Base-by-base conservation (phyloP, 371 early-diverging fungal species). In the Mortierella sp. region DNA sequence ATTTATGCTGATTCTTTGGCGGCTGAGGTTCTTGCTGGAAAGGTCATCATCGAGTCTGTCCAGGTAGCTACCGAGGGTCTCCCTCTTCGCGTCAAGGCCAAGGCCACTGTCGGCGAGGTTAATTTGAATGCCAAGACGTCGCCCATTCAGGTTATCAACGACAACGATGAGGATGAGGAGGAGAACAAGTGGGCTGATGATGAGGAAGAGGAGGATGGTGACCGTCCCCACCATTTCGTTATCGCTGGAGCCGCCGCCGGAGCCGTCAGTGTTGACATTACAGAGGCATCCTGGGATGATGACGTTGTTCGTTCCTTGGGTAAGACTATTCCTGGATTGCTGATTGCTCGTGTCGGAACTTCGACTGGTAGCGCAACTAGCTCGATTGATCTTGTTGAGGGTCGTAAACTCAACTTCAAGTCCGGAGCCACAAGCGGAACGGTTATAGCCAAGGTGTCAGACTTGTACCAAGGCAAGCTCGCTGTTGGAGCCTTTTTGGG, bases 381-480 rank as follows among this genome's bases (percentile, higher is more conserved):
- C 43, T 43, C 61, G 0, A 45, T 74, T 22, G 75, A 74, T 20
- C 51, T 74, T 22, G 60, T 52, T 11, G 37, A 74, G 12, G 65
- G 40, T 16, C 75, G 57, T 12, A 10, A 37, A 49, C 62, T 77
- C 14, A 26, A 14, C 40, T 45, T 72, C 47, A 60, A 26, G 37
- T 24, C 68, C 11, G 35, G 22, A 6, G 54, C 61, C 54, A n/a
- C 51, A 20, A 64, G 26, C 1, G 77, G 77, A 45, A 30, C 22
- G 6, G 47, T 68, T 40, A 3, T n/a, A n/a, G 43, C 77, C 30
- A 43, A 11, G 20, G 60, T 77, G 5, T 64, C 78, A 35, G 78
- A 78, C 70, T 64, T 62, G 62, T 78, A 70, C 60, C 26, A 70
- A 49, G 78, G 78, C 28, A 30, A 66, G 22, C 43, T 78, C 64